These are phyloP conservation scores for Actinomortierella wolfii DNA, from an alignment of 371 early-diverging fungal genomes.

Conservation along the genomic window DNA sequence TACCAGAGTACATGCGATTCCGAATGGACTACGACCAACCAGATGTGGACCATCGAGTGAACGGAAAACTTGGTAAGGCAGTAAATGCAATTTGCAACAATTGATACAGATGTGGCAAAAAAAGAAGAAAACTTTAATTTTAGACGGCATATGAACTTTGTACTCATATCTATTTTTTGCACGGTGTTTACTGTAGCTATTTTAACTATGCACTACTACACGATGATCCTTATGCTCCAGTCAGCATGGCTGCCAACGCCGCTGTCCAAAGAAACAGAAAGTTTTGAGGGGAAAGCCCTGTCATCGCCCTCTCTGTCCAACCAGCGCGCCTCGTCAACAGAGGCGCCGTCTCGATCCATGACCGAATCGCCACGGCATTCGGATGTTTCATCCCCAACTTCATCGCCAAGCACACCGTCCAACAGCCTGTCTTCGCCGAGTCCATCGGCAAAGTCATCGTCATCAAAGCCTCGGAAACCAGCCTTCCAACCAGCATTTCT, in stretches of 20 bases:
- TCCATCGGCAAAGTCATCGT: not conserved
- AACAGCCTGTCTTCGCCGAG: conserved; percentile 6
- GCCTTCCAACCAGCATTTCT: conserved; percentile 8
- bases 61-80: conserved; percentile 30
- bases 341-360: conserved; percentile 15
- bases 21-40: conserved; percentile 22
- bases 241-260: conserved; percentile 38
- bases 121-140: too few relatives aligned
- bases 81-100: too few relatives aligned
- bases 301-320: conserved; percentile 15
- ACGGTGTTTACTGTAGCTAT: conserved; percentile 5
- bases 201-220: conserved; percentile 34
- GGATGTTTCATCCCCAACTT: too few relatives aligned
- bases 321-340: conserved; percentile 11
- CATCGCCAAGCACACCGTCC: not conserved
- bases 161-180: not conserved
- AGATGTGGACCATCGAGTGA: conserved; percentile 38
- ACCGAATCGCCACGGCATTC: too few relatives aligned
- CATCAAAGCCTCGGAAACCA: not conserved
- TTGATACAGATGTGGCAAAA: too few relatives aligned
- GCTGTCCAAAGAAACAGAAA: conserved; percentile 1
- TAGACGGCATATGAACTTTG: too few relatives aligned
- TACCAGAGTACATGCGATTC: conserved; percentile 21
- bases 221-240: conserved; percentile 42
- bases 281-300: conserved; percentile 2